Percentiles rank a stretch among this genome's conserved stretches.
Conservation (phyloP, 345 rosid species). For the Acer saccharum region DNA sequence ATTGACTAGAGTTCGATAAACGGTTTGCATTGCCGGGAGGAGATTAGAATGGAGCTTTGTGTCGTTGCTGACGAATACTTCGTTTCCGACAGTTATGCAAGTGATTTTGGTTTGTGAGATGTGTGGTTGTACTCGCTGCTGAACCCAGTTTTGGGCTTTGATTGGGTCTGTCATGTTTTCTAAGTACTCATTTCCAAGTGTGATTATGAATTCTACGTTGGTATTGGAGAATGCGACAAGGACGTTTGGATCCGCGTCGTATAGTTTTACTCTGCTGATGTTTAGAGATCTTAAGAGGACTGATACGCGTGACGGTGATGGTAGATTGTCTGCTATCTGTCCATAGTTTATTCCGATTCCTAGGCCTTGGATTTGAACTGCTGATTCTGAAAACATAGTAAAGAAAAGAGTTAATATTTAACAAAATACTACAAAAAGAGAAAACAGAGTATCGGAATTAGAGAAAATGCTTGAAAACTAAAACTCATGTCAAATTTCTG, state of each 20-base stretch:
- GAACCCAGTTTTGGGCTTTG: slow-evolving; percentile 71
- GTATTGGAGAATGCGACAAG: slow-evolving; percentile 71
- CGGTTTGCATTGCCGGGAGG: slow-evolving; percentile 79
- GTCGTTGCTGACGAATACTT: slow-evolving; percentile 57
- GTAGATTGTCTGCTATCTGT: slow-evolving; percentile 85
- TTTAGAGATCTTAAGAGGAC: slow-evolving; percentile 63
- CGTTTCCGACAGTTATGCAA: slow-evolving; percentile 79
- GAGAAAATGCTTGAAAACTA: neutral
- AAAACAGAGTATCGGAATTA: neutral
- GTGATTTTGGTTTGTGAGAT: slow-evolving; percentile 59
- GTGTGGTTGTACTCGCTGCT: slow-evolving; percentile 60
- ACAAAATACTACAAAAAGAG: neutral
- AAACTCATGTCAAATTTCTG: too few species aligned
- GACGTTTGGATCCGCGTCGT: slow-evolving; percentile 85
- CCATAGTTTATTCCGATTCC: slow-evolving; percentile 93
- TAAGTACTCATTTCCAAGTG: slow-evolving; percentile 68
- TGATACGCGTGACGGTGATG: slow-evolving; percentile 65
- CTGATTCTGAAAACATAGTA: slow-evolving; percentile 25
- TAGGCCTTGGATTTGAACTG: slow-evolving; percentile 22
- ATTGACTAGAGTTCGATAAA: slow-evolving; percentile 43
- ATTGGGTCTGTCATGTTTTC: slow-evolving; percentile 55
- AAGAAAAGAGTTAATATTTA: neutral
- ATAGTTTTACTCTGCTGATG: slow-evolving; percentile 71
- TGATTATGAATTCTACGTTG: slow-evolving; percentile 70
- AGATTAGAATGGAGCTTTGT: slow-evolving; percentile 35